Evolutionary conservation across 208 protist genomes (phyloP).

Genomic region (Leishmania arabica): DNA sequence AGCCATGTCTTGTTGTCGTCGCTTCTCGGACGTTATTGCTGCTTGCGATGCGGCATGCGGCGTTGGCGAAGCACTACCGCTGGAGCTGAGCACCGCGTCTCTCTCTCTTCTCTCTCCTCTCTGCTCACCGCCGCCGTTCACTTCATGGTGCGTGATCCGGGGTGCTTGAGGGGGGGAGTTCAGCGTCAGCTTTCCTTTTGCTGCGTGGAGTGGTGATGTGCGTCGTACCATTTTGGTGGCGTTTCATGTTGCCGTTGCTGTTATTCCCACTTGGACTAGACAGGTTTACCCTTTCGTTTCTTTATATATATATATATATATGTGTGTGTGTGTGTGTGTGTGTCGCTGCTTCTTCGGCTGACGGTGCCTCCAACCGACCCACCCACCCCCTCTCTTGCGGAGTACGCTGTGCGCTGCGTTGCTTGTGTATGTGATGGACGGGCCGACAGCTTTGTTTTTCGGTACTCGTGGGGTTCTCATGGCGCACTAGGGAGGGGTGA

Average conservation of each 20-base stretch:
- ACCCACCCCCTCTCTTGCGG: not conserved
- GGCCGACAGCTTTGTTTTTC: too few relatives aligned
- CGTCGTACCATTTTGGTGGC: not conserved
- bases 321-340: not conserved
- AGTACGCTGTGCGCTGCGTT: not conserved
- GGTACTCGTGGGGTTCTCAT: too few relatives aligned
- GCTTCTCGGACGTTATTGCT: not conserved
- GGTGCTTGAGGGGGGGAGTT: not conserved
- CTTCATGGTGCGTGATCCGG: not conserved
- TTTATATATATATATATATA: too few relatives aligned
- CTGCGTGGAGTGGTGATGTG: not conserved
- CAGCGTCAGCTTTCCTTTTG: not conserved
- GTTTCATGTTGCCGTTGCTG: not conserved
- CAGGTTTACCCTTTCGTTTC: not conserved
- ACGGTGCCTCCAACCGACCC: not conserved
- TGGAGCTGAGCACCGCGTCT: not conserved
- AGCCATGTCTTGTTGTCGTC: not conserved
- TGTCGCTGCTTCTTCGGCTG: not conserved
- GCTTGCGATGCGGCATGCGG: not conserved
- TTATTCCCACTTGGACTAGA: not conserved
- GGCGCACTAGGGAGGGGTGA: too few relatives aligned
- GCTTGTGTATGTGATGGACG: not conserved
- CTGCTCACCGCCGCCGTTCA: not conserved
- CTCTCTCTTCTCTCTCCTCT: not conserved
- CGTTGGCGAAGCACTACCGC: not conserved